These are phyloP conservation scores for Mesotaenium endlicherianum DNA, from an alignment of 139 green algal species.

Conservation along the genomic window DNA sequence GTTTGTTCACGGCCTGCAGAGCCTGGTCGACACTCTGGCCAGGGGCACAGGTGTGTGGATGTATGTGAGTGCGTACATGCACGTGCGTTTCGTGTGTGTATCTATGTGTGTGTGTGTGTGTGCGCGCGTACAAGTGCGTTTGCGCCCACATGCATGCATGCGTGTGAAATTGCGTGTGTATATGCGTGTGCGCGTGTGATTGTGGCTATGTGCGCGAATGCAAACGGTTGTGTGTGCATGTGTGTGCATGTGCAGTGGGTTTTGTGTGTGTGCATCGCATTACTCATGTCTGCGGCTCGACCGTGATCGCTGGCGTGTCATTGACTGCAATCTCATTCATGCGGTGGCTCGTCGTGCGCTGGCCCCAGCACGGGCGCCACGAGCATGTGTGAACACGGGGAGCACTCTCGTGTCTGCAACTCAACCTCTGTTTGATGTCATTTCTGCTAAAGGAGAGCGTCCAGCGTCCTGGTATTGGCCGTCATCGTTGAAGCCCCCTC, in stretches of 20 bases:
- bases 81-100: not conserved
- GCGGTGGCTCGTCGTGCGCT: too few relatives aligned
- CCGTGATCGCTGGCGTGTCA: too few relatives aligned
- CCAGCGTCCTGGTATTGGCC: not conserved
- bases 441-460: not conserved
- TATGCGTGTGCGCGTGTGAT: not conserved
- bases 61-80: not conserved
- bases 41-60: not conserved
- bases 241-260: too few relatives aligned
- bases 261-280: too few relatives aligned
- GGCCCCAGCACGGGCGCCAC: too few relatives aligned
- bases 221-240: too few relatives aligned
- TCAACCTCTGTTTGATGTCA: not conserved
- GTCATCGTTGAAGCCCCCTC: not conserved
- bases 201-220: not conserved
- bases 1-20: slow-evolving; percentile 32
- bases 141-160: not conserved
- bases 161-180: not conserved
- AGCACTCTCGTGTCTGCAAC: too few relatives aligned
- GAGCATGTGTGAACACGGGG: too few relatives aligned
- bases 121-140: not conserved
- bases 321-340: too few relatives aligned
- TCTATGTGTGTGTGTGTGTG: not conserved
- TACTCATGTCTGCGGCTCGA: too few relatives aligned
- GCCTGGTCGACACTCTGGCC: slow-evolving; percentile 1